Evolutionary conservation across 441 rosid species (phyloP), one percentile per base, ranked within the genome.

Genomic region (Melastoma candidum): DNA sequence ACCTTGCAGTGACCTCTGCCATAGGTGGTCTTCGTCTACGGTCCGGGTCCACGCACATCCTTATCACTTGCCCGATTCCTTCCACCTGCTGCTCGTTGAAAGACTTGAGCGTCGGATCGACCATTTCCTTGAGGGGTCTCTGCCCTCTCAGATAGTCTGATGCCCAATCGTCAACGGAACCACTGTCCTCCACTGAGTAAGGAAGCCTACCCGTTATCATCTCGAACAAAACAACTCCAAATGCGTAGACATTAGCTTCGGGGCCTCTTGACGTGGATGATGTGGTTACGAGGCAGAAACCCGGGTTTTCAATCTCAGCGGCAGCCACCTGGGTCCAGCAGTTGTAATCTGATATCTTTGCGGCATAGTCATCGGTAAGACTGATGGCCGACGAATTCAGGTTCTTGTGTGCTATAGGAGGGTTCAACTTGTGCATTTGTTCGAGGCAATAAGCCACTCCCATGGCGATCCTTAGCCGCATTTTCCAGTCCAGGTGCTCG

Each of bases 291-390:
- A 78, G 77, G 56, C 64, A 65, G 41, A 57, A 58, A 58, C 75
- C 50, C 45, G 69, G 59, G 12, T 51, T 50, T 61, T 66, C 79
- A 55, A 41, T 58, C 66, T 74, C 77, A 0, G 79, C 58, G 11
- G 84, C 69, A 39, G 74, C 65, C 47, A 65, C 63, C 51, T 74
- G 73, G 57, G 73, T 72, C 62, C 78, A 59, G 60, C 74, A 78
- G 63, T 67, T 74, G 55, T 67, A 72, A 53, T 80, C 83, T 0
- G 77, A 80, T 46, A 83, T 63, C 72, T 78, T 80, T 52, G 81
- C 84, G 1, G 90, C 90, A 10, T 77, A 80, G 52, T 83, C 87
- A 49, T 83, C 87, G 1, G 87, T 77, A 51, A 83, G 81, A 44
- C 61, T 69, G 57, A 83, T 59, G 8, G 81, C 56, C 4, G 83